Evolutionary conservation across 768 basidiomycete species (phyloP), one percentile per base, ranked within the genome.

Genomic region (Termitomyces sp.): DNA sequence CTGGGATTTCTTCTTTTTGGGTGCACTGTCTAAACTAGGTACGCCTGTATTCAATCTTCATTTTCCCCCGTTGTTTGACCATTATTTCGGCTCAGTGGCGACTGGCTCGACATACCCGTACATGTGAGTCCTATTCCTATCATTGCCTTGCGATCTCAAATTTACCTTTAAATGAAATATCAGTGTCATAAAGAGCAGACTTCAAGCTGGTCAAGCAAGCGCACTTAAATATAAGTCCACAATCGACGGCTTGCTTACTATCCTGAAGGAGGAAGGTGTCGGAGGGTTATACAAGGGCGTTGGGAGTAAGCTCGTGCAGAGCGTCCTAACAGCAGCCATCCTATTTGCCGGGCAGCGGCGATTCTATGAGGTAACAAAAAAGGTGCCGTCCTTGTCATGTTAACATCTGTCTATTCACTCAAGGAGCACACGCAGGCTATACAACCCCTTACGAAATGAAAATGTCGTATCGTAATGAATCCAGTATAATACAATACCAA

Each of bases 1-100:
- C 65, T 81, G 84, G 78, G 96, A 99, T 67, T 89, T 93, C 71
- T 98, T 99, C 77, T 64, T 94, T 58, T 82, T 98, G n/a, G 96
- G 96, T 2, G 97, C 97, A 1, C 67, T 96, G 41, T 91, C 93
- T 11, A 98, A 99, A 70, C 81, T 98, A 8, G 80, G 89, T 89
- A 66, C 11, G 79, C 66, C 17, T 45, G 55, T 26, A 31, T 45
- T 41, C 1, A 26, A 12, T 30, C 14, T 19, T 23, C 11, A 41
- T 17, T 19, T 30, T 14, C 5, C 23, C n/a, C 3, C n/a, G n/a
- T 51, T 23, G 28, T 26, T 41, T 40, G 26, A 40, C 50, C 11
- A 40, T 28, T 40, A 52, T 12, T 33, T 46, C 30, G 50, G 31
- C 54, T 23, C 54, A 83, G 80, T 78, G 55, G 78, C 80, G 21